Percentiles rank a stretch among this genome's conserved stretches.
Conservation (phyloP, 2,329 filamentous ascomycete genomes). For the Tolypocladium inflatum region DNA sequence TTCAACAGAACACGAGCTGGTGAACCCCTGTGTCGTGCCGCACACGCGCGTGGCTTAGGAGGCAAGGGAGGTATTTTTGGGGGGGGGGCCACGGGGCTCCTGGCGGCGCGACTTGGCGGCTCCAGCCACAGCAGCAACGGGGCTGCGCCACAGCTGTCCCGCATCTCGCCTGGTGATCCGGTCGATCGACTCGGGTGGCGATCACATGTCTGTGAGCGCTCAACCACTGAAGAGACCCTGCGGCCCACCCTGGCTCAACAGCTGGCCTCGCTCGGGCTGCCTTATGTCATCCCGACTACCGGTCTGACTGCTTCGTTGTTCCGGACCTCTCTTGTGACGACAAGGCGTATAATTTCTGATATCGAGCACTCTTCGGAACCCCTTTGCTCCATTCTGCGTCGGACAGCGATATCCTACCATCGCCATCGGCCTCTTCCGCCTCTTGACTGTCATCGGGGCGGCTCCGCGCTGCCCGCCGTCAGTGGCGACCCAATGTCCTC, state of each 20-base stretch:
- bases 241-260: not conserved
- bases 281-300: not conserved
- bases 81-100: not conserved
- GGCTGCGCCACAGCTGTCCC: not conserved
- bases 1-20: conserved; percentile 1
- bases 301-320: not conserved
- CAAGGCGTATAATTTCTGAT: not conserved
- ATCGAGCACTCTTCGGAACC: not conserved
- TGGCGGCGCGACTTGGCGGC: not conserved
- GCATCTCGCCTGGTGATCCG: not conserved
- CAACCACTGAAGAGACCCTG: not conserved
- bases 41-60: not conserved
- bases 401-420: not conserved
- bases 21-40: conserved; percentile 1
- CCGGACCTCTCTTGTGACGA: not conserved
- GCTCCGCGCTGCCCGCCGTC: conserved; percentile 4
- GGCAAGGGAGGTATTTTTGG: not conserved
- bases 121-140: not conserved
- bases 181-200: not conserved
- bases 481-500: conserved; percentile 41
- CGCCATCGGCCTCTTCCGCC: not conserved
- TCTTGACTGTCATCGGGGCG: not conserved
- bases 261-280: not conserved
- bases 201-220: not conserved
- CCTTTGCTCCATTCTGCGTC: not conserved